phyloP scores from a whole-genome alignment of 495 filamentous ascomycete species.

The Schizothecium vesticola region DNA sequence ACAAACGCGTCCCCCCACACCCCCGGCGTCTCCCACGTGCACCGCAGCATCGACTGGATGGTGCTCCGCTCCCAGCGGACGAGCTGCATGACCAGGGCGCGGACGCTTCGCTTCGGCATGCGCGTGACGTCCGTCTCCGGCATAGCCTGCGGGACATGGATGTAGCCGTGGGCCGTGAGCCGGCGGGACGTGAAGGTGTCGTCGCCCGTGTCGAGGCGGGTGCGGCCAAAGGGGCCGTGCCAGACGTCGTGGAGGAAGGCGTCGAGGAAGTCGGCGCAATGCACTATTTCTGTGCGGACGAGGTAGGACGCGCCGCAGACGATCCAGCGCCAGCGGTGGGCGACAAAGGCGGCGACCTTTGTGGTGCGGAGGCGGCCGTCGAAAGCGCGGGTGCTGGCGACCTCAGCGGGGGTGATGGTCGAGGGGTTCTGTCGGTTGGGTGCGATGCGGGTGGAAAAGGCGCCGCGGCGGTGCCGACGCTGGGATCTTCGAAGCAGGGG shows the following conservation, averaged over 20 bases:
- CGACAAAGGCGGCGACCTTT: neutral
- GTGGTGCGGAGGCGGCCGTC: neutral
- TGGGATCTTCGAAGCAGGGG: slow-evolving; percentile 4
- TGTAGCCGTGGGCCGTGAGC: neutral
- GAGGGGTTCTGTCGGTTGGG: neutral
- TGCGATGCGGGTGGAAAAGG: neutral
- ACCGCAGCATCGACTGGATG: neutral
- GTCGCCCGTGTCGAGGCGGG: slow-evolving; percentile 3
- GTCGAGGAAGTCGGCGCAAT: neutral
- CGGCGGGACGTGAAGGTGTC: slow-evolving; percentile 4
- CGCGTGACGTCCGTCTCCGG: slow-evolving; percentile 4
- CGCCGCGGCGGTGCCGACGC: slow-evolving; percentile 2
- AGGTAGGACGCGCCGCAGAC: neutral
- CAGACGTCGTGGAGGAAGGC: neutral
- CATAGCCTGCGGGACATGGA: neutral
- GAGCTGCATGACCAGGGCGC: neutral
- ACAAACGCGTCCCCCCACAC: neutral
- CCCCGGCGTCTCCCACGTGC: neutral
- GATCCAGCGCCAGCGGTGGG: neutral
- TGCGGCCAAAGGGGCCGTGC: slow-evolving; percentile 1
- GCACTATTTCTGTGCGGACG: neutral
- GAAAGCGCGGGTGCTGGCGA: neutral
- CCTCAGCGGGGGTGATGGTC: neutral
- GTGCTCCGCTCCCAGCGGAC: slow-evolving; percentile 6
- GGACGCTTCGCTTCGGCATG: neutral